Evolutionary conservation across 73 alveolate species (phyloP), one percentile per base, ranked within the genome.

Genomic region (Paramecium octaurelia): DNA sequence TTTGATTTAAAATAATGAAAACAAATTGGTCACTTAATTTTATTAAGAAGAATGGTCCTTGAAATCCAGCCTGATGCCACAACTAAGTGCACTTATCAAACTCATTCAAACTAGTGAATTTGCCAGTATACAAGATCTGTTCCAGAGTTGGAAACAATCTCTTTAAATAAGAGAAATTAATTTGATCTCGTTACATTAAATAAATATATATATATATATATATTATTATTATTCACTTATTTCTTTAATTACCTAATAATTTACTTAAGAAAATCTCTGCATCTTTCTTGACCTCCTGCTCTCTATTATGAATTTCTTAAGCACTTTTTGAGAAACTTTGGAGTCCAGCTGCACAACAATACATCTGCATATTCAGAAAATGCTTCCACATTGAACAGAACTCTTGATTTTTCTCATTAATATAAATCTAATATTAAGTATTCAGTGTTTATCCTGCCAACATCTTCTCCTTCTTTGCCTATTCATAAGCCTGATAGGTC

Each of bases 21-120:
- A 36, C 40, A 36, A 5, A 9, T 73, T 73, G 20, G 11, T 73
- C 57, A 73, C 36, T 43, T 64, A 34, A 31, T 40, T 73, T 73
- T 20, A 73, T 8, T 35, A 73, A 9, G 16, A 73, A 73, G 35
- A 73, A 73, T 1, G 87, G 87, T 73, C 87, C 87, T 38, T 73
- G 16, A 73, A 73, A 73, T 73, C 87, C 87, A 20, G 87, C 87
- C 20, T 34, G n/a, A 73, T 73, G 87, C 87, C 87, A 73, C 14
- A 73, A 73, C 40, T 73, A 73, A 3, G 87, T 73, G 21, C 87
- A 73, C n/a, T 73, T 36, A n/a, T 73, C 87, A 10, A 73, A 36
- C 21, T 73, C 87, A 34, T 36, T 73, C 10, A 73, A 73, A 73
- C 87, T 73, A 16, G 87, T 73, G 6, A 36, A 73, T 18, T 73